Evolutionary conservation across 1,284 basidiomycete genomes (phyloP).

Genomic region (Psilocybe mexicana): DNA sequence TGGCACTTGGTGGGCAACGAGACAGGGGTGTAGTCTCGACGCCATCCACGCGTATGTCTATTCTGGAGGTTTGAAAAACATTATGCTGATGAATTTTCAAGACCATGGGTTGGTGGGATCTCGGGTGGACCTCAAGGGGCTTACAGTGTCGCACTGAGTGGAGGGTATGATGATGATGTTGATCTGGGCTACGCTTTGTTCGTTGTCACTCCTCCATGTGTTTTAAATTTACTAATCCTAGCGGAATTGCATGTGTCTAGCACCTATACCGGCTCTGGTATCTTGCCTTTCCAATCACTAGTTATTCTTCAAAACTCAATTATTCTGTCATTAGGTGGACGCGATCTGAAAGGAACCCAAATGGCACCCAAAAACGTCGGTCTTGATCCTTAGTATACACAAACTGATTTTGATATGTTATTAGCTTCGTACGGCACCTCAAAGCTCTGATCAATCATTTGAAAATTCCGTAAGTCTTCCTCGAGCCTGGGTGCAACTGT

Average conservation of each 20-base stretch:
- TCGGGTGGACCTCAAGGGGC: slow-evolving; percentile 66
- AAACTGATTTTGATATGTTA: neutral
- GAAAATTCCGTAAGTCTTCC: slow-evolving; percentile 50
- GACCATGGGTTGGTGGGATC: slow-evolving; percentile 81
- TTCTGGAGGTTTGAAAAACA: slow-evolving; percentile 7
- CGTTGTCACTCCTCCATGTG: slow-evolving; percentile 31
- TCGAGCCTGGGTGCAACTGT: neutral
- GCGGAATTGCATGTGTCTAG: slow-evolving; percentile 33
- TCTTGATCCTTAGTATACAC: neutral
- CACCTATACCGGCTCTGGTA: slow-evolving; percentile 76
- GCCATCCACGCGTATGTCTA: slow-evolving; percentile 70
- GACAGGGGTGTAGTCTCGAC: slow-evolving; percentile 68
- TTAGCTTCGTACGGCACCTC: slow-evolving; percentile 81
- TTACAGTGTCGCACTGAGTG: slow-evolving; percentile 78
- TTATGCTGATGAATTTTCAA: slow-evolving; percentile 22
- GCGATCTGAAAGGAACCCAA: slow-evolving; percentile 80
- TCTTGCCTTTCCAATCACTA: neutral
- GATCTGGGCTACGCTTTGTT: slow-evolving; percentile 81
- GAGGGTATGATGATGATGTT: slow-evolving; percentile 84
- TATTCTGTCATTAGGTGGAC: slow-evolving; percentile 55
- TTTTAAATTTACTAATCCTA: neutral
- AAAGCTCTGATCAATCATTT: slow-evolving; percentile 78
- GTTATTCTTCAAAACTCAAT: neutral
- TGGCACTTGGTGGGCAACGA: slow-evolving; percentile 78
- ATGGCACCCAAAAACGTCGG: slow-evolving; percentile 74